Conservation (phyloP, 1,284 basidiomycete species). For the Rhodotorula sp. region DNA sequence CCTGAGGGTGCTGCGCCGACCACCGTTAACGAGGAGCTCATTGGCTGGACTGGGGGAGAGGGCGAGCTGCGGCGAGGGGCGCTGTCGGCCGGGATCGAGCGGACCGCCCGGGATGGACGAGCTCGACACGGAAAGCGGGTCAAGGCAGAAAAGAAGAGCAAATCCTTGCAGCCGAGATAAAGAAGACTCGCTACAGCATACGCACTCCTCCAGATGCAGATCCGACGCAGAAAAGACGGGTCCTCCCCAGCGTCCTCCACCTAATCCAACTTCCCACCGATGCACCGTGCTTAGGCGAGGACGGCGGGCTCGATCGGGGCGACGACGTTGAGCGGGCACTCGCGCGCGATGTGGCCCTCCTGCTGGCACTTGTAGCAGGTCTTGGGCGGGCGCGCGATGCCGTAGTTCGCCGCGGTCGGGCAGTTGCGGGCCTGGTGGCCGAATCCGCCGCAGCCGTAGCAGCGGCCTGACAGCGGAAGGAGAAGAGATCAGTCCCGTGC, state of each 20-base stretch:
- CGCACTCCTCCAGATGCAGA: background rate
- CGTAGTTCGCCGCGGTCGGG: slow-evolving; percentile 62
- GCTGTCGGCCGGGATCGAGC: background rate
- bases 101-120: background rate
- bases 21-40: background rate
- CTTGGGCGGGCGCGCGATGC: slow-evolving; percentile 65
- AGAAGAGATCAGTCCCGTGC: background rate
- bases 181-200: background rate
- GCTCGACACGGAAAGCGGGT: too few relatives aligned
- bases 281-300: slow-evolving; percentile 15
- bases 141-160: background rate
- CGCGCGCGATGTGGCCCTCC: slow-evolving; percentile 68
- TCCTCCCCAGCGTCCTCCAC: background rate
- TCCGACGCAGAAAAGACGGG: too few relatives aligned
- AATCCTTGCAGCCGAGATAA: background rate
- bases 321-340: slow-evolving; percentile 33
- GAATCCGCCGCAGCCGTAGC: slow-evolving; percentile 64
- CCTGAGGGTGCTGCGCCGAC: background rate
- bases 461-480: slow-evolving; percentile 60
- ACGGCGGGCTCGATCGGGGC: slow-evolving; percentile 19
- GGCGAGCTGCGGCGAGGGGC: too few relatives aligned
- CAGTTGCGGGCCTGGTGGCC: slow-evolving; percentile 58
- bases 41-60: too few relatives aligned
- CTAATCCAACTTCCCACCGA: too few relatives aligned
- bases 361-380: slow-evolving; percentile 77